Percentiles rank a stretch among this genome's conserved stretches.
Evolutionary conservation across 805 yeast genomes (phyloP).

Genomic region (Spathaspora girioi): DNA sequence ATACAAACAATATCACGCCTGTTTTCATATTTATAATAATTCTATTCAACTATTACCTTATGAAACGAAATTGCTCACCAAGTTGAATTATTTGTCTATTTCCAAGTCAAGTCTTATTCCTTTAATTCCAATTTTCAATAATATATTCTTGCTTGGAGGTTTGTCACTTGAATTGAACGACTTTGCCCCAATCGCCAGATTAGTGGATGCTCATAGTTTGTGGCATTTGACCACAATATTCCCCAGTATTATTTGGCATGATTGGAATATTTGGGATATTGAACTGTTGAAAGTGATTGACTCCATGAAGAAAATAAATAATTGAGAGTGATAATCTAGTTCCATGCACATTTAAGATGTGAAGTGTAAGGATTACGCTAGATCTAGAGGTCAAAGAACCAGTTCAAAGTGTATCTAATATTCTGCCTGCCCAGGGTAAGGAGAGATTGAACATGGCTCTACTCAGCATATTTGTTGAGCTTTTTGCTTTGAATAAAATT

Average conservation of each 20-base stretch:
- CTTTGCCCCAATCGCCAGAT: constrained; percentile 27
- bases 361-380: neutral
- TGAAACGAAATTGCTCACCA: constrained; percentile 32
- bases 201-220: constrained; percentile 79
- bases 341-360: too few species aligned
- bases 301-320: constrained; percentile 2
- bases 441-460: neutral
- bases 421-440: neutral
- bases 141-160: constrained; percentile 28
- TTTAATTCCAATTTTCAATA: constrained; percentile 30
- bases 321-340: neutral
- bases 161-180: constrained; percentile 34
- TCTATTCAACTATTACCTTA: constrained; percentile 36
- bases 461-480: neutral
- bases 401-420: too few species aligned
- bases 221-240: constrained; percentile 91
- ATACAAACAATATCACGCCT: constrained; percentile 10
- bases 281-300: constrained; percentile 25
- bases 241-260: constrained; percentile 76
- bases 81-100: constrained; percentile 24
- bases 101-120: constrained; percentile 28
- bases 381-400: neutral
- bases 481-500: neutral
- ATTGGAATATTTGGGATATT: constrained; percentile 48
- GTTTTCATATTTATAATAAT: constrained; percentile 24